Base-by-base conservation (phyloP, 768 basidiomycete genomes). In the Termitomyces sp. region DNA sequence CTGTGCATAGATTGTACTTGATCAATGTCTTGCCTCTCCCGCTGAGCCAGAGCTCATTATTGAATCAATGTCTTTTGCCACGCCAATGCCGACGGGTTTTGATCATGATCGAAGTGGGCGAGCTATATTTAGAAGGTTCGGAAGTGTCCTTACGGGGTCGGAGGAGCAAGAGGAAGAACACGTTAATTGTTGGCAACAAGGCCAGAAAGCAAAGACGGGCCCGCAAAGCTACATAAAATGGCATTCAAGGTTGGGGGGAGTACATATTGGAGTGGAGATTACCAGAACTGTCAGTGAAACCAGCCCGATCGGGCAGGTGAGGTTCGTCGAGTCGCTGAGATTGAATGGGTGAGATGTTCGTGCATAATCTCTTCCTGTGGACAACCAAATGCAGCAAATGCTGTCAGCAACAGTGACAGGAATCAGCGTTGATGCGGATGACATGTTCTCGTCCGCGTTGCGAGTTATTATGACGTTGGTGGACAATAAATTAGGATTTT, bases 61-160 rank as follows among this genome's bases (percentile, higher is more conserved):
- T 50, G 49, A 52, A 36, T 52, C 18, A 13, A 27, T 52, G 51
- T 52, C 36, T 52, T 18, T 37, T 36, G n/a, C 50, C 34, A 51
- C 49, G 50, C 20, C 33, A 51, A 12, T 39, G 37, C 34, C 34
- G 52, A 53, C 2, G n/a, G 22, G 2, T 34, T 31, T 48, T 48
- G 48, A 30, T 53, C 39, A 41, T 27, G 53, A 54, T 54, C 52
- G 52, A 53, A 53, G 27, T 20, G 36, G 36, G 36, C 24, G 27
- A 58, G 34, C 46, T 57, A 57, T 31, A 51, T 41, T 50, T 58
- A 58, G 57, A 51, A 51, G 42, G 30, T 12, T 51, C 48, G 47
- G 27, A 49, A 3, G 47, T 13, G 50, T 36, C 20, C 24, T 52
- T 53, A 42, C 51, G 51, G 44, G 50, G 53, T 58, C 57, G 51